Percentiles rank a stretch among this genome's conserved stretches.
Evolutionary conservation across 2,329 filamentous ascomycete species (phyloP).

Genomic region (Dothistroma septosporum): DNA sequence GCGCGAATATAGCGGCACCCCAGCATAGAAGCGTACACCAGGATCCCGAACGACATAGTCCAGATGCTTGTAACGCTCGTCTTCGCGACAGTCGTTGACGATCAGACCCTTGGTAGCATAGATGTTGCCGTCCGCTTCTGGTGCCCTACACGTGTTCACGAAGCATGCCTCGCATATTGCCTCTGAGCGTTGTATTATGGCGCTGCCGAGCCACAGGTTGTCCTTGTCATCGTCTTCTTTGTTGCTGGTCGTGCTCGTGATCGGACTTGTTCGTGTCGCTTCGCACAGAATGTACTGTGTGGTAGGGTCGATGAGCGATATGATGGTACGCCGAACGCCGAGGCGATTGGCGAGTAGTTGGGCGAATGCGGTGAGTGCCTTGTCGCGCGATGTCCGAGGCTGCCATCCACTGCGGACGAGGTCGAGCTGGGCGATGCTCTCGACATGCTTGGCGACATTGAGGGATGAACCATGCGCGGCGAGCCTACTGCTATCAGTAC

Average conservation of each 20-base stretch:
- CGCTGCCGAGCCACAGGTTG: conserved; percentile 33
- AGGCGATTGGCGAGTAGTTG: conserved; percentile 41
- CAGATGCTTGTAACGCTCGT: conserved; percentile 33
- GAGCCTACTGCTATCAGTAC: conserved; percentile 14
- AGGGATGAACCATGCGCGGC: conserved; percentile 24
- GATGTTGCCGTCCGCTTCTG: conserved; percentile 16
- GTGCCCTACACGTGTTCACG: conserved; percentile 13
- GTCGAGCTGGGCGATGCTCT: conserved; percentile 21
- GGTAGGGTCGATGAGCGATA: conserved; percentile 47
- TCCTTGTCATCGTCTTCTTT: conserved; percentile 30
- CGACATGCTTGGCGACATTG: conserved; percentile 27
- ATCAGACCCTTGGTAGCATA: conserved; percentile 20
- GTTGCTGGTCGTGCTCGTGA: conserved; percentile 18
- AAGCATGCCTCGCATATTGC: conserved; percentile 35
- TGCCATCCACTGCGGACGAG: conserved; percentile 24
- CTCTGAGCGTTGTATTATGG: conserved; percentile 34
- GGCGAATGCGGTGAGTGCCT: conserved; percentile 43
- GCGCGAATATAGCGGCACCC: conserved; percentile 58
- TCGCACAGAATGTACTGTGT: conserved; percentile 52
- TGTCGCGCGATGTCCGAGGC: conserved; percentile 27
- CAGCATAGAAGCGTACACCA: conserved; percentile 49
- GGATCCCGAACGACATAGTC: conserved; percentile 28
- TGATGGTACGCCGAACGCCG: conserved; percentile 34
- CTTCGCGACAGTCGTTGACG: conserved; percentile 30
- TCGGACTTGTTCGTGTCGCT: conserved; percentile 37